Evolutionary conservation across 2,329 filamentous ascomycete genomes (phyloP).

Genomic region (Xylariomycetidae sp.): DNA sequence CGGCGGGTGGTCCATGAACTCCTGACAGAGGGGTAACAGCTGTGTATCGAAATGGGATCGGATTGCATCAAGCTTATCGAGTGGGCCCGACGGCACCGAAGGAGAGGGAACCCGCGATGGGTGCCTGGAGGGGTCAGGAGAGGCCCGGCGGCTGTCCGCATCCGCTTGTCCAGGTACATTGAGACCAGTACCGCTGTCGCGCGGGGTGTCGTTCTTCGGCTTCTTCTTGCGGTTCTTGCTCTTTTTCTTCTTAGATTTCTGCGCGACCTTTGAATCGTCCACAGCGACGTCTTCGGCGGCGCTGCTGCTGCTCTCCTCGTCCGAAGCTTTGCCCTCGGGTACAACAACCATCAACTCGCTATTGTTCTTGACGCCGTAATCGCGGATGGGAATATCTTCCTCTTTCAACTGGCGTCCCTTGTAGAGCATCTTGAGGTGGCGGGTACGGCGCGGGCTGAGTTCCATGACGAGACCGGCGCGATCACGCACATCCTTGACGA

Average conservation of each 20-base stretch:
- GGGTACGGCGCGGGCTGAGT: conserved; percentile 45
- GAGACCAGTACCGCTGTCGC: conserved; percentile 37
- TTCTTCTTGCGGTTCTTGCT: conserved; percentile 31
- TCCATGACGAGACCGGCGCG: conserved; percentile 63
- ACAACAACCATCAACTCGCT: conserved; percentile 56
- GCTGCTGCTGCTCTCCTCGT: conserved; percentile 34
- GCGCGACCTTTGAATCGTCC: conserved; percentile 35
- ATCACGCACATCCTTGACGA: conserved; percentile 58
- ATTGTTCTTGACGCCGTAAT: conserved; percentile 56
- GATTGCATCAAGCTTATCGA: conserved; percentile 63
- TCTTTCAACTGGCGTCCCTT: conserved; percentile 68
- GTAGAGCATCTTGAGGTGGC: conserved; percentile 62
- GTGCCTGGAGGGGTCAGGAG: conserved; percentile 28
- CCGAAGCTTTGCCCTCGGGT: conserved; percentile 39
- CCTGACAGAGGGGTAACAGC: conserved; percentile 58
- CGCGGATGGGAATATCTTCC: conserved; percentile 47
- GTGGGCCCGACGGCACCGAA: conserved; percentile 33
- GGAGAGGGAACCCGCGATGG: conserved; percentile 33
- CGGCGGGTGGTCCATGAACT: conserved; percentile 59
- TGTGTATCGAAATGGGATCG: conserved; percentile 56
- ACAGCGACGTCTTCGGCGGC: conserved; percentile 39
- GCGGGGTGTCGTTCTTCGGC: conserved; percentile 36
- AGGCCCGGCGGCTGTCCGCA: conserved; percentile 27
- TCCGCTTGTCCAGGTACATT: conserved; percentile 30
- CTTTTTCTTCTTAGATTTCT: conserved; percentile 36